Evolutionary conservation across 2,329 filamentous ascomycete species (phyloP), one percentile per base, ranked within the genome.

Genomic region (Colletotrichum lini): DNA sequence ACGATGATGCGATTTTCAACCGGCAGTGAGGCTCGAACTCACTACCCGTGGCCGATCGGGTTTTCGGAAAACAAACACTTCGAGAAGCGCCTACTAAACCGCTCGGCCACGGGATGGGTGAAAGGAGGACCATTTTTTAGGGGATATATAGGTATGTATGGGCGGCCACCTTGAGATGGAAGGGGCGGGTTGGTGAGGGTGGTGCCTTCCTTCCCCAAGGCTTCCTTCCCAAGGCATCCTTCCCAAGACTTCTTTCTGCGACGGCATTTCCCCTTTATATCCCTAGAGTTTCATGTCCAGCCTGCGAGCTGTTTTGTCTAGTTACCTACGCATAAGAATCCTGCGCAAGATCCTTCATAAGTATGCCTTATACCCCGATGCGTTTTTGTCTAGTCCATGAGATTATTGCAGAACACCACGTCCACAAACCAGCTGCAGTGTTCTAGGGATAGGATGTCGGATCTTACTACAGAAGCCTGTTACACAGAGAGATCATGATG

Each of bases 1-100:
- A 63, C 49, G 57, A 67, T 67, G 57, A 38, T 38, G 47, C 30
- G 47, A 21, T 67, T 67, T 64, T 10, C 65, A 30, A 67, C 49
- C 49, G 40, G 50, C 58, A 59, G 65, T 9, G 30, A 59, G 42
- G 42, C n/a, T 57, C 65, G 58, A 67, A 64, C 58, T 50, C 42
- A 50, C 65, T 42, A 67, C 65, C 65, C 65, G 65, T 44, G 65
- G 7, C 35, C 9, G 26, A 45, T 23, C 40, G 50, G 42, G 63
- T 30, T 40, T 63, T 67, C 58, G 21, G 57, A 50, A n/a, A 50
- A 40, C 7, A 38, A 38, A 38, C 50, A 44, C 40, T 63, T 42
- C 47, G 38, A 21, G 38, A 47, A 40, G 49, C 65, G 65, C 42
- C 65, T 67, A 56, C 42, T 54, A 15, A 21, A 40, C 58, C 65